Conservation (phyloP, 148 eudicot species). For the Rheum nobile region DNA sequence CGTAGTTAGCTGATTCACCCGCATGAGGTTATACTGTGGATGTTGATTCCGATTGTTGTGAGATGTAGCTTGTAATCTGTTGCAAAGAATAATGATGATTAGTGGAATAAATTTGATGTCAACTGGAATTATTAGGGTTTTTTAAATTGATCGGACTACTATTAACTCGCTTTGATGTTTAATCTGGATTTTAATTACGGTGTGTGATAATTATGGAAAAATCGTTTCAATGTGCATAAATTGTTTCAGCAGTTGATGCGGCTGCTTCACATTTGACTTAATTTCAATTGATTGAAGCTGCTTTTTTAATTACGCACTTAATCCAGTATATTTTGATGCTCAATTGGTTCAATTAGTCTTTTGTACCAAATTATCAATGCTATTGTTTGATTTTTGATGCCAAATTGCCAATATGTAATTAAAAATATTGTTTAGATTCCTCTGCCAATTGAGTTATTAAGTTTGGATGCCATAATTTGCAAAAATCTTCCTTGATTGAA, state of each 20-base stretch:
- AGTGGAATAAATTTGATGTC: neutral
- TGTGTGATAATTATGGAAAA: neutral
- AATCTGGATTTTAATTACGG: neutral
- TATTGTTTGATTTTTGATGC: neutral
- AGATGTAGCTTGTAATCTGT: neutral
- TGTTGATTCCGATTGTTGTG: neutral
- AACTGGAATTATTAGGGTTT: neutral
- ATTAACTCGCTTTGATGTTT: neutral
- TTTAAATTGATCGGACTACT: neutral
- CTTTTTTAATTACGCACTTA: neutral
- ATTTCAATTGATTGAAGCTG: neutral
- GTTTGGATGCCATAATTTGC: neutral
- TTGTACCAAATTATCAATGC: neutral
- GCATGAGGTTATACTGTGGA: slow-evolving; percentile 3
- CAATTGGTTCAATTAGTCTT: neutral
- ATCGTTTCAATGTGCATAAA: neutral
- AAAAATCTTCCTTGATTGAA: neutral
- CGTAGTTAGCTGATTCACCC: neutral
- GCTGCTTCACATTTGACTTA: neutral
- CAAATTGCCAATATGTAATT: neutral
- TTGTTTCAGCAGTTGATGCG: neutral
- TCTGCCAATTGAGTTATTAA: neutral
- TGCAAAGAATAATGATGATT: slow-evolving; percentile 4
- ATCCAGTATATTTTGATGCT: neutral
- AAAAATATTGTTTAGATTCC: neutral